phyloP scores from a whole-genome alignment of 2,329 filamentous ascomycete species.

The Salinomyces thailandicus region DNA sequence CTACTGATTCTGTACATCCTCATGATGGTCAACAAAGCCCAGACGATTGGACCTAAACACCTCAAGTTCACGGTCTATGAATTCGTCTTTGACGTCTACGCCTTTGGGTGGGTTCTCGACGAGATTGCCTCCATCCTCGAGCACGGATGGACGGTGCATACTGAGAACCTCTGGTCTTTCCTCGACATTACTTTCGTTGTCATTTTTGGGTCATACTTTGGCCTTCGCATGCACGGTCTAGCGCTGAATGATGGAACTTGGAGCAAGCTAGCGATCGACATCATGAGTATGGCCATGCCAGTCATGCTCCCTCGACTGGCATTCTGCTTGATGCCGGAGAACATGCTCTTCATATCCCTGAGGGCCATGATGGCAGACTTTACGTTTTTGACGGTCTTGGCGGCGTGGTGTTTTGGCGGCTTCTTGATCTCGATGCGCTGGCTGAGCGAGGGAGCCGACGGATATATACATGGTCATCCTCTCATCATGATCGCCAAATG shows the following conservation, averaged over 20 bases:
- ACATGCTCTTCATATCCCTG: constrained; percentile 71
- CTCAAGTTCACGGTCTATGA: constrained; percentile 42
- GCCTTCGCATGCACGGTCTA: constrained; percentile 57
- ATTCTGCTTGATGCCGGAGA: constrained; percentile 74
- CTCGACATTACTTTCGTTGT: constrained; percentile 67
- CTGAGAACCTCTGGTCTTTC: constrained; percentile 82
- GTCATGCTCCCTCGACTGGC: constrained; percentile 68
- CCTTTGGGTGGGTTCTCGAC: constrained; percentile 68
- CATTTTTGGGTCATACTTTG: constrained; percentile 60
- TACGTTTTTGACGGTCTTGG: constrained; percentile 62
- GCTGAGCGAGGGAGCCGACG: constrained; percentile 53
- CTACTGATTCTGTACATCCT: constrained; percentile 59
- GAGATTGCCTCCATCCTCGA: constrained; percentile 67
- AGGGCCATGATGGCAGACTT: constrained; percentile 82
- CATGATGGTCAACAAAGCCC: constrained; percentile 60
- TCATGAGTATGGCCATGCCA: constrained; percentile 68
- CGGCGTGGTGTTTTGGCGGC: constrained; percentile 73
- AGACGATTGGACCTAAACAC: constrained; percentile 31
- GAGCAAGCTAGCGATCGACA: constrained; percentile 51
- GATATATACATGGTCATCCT: constrained; percentile 21
- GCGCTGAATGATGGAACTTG: constrained; percentile 31
- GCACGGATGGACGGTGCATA: constrained; percentile 70
- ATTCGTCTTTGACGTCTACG: constrained; percentile 59
- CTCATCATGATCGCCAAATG: constrained; percentile 68
- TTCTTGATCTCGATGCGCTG: constrained; percentile 71